A percentile compares a stretch with the other conserved stretches of the same genome.
Evolutionary conservation across 495 filamentous ascomycete genomes (phyloP).

Genomic region (Penicillium parvum): DNA sequence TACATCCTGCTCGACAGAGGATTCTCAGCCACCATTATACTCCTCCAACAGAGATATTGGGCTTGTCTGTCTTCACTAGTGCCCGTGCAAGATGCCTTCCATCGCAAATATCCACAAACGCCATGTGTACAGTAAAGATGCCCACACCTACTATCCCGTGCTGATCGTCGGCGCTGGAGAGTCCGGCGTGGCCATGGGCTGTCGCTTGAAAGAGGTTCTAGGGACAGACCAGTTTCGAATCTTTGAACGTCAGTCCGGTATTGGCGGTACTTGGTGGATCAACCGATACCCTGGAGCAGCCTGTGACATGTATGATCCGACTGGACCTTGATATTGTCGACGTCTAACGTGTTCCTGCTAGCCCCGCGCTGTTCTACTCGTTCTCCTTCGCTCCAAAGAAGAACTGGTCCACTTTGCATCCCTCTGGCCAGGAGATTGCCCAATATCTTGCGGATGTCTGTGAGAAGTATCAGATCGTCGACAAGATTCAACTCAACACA

Average conservation of each 20-base stretch:
- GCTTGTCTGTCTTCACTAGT: not conserved
- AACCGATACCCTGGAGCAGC: conserved; percentile 64
- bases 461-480: conserved; percentile 51
- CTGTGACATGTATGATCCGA: conserved; percentile 41
- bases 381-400: conserved; percentile 59
- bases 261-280: conserved; percentile 67
- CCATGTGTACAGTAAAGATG: conserved; percentile 44
- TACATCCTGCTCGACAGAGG: not conserved
- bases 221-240: conserved; percentile 60
- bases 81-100: conserved; percentile 29
- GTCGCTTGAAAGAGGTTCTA: conserved; percentile 54
- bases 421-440: conserved; percentile 51
- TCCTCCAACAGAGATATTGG: too few species aligned
- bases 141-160: conserved; percentile 54
- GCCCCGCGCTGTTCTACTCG: conserved; percentile 56
- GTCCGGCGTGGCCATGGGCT: conserved; percentile 63
- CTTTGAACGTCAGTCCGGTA: conserved; percentile 56
- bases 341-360: conserved; percentile 17
- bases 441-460: conserved; percentile 58
- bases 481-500: conserved; percentile 57
- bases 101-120: conserved; percentile 40
- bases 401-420: conserved; percentile 53
- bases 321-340: not conserved
- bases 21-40: too few species aligned
- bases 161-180: conserved; percentile 59